Evolutionary conservation across 306 rosid species (phyloP).

Genomic region (Cercis canadensis): DNA sequence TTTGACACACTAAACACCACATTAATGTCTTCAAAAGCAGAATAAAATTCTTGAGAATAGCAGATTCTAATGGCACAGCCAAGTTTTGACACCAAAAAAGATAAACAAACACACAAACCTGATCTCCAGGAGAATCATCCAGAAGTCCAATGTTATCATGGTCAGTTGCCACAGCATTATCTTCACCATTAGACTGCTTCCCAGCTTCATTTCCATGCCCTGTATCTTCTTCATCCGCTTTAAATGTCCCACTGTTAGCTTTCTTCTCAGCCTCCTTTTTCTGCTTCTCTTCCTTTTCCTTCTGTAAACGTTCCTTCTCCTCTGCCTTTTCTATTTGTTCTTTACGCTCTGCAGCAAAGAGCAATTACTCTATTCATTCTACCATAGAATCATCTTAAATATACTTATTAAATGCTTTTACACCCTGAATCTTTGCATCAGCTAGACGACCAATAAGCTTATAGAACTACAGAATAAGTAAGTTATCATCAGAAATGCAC

Average conservation of each 20-base stretch:
- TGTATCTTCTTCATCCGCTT: conserved; percentile 44
- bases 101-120: conserved; percentile 50
- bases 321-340: conserved; percentile 95
- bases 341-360: conserved; percentile 68
- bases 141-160: conserved; percentile 48
- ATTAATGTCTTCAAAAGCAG: conserved; percentile 31
- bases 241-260: conserved; percentile 40
- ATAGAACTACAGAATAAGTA: not conserved
- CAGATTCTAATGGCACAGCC: conserved; percentile 30
- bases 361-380: not conserved
- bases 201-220: conserved; percentile 46
- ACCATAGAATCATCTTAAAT: not conserved
- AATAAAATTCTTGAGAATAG: conserved; percentile 20
- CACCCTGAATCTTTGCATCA: not conserved
- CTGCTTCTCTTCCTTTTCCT: conserved; percentile 67
- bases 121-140: conserved; percentile 50
- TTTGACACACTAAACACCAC: conserved; percentile 13
- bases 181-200: conserved; percentile 47
- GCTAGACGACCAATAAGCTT: not conserved
- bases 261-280: conserved; percentile 71
- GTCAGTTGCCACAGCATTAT: conserved; percentile 41
- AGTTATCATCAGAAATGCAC: no score
- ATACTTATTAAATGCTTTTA: not conserved
- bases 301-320: conserved; percentile 80
- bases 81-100: conserved; percentile 29